Evolutionary conservation across 2,329 filamentous ascomycete species (phyloP).

Genomic region (Alternaria metachromatica): DNA sequence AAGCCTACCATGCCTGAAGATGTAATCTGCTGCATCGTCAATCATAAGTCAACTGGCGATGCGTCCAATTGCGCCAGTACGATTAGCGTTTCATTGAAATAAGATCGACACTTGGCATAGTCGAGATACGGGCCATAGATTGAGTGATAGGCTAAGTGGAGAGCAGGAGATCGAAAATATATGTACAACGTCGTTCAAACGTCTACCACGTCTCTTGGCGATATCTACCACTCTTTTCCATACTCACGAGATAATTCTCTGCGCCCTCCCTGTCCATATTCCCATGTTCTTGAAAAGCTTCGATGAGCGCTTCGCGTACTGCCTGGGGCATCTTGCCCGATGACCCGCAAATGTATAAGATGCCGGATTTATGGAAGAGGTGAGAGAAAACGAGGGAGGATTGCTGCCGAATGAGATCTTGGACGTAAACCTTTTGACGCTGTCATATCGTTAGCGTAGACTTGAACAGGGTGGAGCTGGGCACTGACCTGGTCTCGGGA

Average conservation of each 20-base stretch:
- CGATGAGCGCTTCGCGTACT: conserved; percentile 70
- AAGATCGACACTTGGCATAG: background rate
- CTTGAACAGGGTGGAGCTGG: background rate
- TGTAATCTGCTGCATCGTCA: background rate
- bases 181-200: too few relatives aligned
- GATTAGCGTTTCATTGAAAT: background rate
- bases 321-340: conserved; percentile 76
- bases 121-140: background rate
- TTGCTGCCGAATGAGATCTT: conserved; percentile 65
- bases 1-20: background rate
- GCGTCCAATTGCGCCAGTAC: background rate
- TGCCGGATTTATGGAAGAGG: conserved; percentile 60
- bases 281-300: conserved; percentile 60
- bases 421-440: conserved; percentile 69
- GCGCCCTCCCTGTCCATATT: conserved; percentile 56
- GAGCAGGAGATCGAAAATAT: background rate
- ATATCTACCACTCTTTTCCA: conserved; percentile 69
- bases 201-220: conserved; percentile 73
- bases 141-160: background rate
- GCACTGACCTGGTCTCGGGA: conserved; percentile 67
- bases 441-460: conserved; percentile 12
- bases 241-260: conserved; percentile 60
- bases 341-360: conserved; percentile 65
- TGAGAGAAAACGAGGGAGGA: conserved; percentile 57
- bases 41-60: background rate